Evolutionary conservation across 1,284 basidiomycete species (phyloP).

Genomic region (Cryptococcus hybrid): DNA sequence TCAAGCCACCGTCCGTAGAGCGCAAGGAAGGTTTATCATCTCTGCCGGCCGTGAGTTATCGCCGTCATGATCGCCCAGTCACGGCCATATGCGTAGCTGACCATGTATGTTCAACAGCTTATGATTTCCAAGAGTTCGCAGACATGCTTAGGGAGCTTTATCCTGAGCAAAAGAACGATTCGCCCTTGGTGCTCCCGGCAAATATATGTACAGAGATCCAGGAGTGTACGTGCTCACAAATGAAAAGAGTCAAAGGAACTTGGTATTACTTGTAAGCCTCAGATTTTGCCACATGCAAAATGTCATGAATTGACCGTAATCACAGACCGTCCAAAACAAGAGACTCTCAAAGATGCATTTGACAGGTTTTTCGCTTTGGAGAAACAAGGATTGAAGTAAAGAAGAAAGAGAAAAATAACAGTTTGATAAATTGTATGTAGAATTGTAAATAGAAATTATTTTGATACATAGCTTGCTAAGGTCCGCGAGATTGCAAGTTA

Average conservation of each 20-base stretch:
- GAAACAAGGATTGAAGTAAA: slow-evolving; percentile 17
- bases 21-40: slow-evolving; percentile 23
- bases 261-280: slow-evolving; percentile 25
- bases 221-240: slow-evolving; percentile 25
- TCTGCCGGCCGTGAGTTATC: slow-evolving; percentile 20
- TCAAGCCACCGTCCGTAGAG: slow-evolving; percentile 21
- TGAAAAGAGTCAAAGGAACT: slow-evolving; percentile 24
- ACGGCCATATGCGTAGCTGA: neutral
- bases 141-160: slow-evolving; percentile 18
- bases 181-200: slow-evolving; percentile 13
- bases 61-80: neutral
- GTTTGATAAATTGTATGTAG: too few species aligned
- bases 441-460: too few species aligned
- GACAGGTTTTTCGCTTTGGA: slow-evolving; percentile 25
- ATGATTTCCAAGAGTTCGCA: slow-evolving; percentile 25
- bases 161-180: slow-evolving; percentile 18
- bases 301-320: neutral
- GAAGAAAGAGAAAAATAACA: neutral
- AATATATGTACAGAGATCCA: slow-evolving; percentile 22
- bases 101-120: slow-evolving; percentile 6
- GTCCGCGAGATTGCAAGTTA: too few species aligned
- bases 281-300: neutral
- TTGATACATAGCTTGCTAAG: too few species aligned
- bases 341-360: slow-evolving; percentile 24
- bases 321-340: slow-evolving; percentile 22